phyloP scores from a whole-genome alignment of 2,329 filamentous ascomycete species.

The Aspergillus fischeri region DNA sequence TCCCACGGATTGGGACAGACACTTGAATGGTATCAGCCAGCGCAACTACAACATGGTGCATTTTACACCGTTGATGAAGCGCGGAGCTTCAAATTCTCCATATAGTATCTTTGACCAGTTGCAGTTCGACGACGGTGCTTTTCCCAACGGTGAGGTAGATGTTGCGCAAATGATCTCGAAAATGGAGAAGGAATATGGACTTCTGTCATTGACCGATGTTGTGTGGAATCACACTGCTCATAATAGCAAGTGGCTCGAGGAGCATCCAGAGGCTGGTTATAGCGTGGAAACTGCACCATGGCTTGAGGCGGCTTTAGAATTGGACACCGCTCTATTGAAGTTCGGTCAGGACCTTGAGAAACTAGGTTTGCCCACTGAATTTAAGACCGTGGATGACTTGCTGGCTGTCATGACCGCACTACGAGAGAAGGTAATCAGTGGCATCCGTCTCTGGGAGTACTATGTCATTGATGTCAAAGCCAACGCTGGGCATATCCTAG shows the following conservation, averaged over 20 bases:
- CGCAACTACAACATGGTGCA: conserved; percentile 99
- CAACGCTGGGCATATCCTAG: conserved; percentile 63
- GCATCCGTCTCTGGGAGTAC: conserved; percentile 85
- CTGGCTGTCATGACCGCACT: conserved; percentile 77
- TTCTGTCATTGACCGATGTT: conserved; percentile 89
- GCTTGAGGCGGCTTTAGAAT: conserved; percentile 62
- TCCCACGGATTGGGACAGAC: conserved; percentile 82
- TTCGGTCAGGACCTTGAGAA: conserved; percentile 60
- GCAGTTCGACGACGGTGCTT: conserved; percentile 74
- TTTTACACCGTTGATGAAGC: conserved; percentile 87
- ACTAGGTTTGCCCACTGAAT: conserved; percentile 69
- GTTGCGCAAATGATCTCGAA: conserved; percentile 70
- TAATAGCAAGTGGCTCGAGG: conserved; percentile 89
- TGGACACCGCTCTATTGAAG: conserved; percentile 70
- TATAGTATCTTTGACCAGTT: conserved; percentile 96
- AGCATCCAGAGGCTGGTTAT: conserved; percentile 94
- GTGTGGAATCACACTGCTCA: conserved; percentile 97
- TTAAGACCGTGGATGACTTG: conserved; percentile 69
- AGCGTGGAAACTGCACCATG: conserved; percentile 84
- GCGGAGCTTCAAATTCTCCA: conserved; percentile 88
- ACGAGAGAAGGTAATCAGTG: conserved; percentile 72
- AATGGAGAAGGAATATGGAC: conserved; percentile 78
- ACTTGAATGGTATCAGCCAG: conserved; percentile 80
- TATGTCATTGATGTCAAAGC: conserved; percentile 78
- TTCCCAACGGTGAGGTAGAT: conserved; percentile 81